A percentile compares a stretch with the other conserved stretches of the same genome.
phyloP scores from a whole-genome alignment of 164 flowering plant species.

The Echeveria elegans region DNA sequence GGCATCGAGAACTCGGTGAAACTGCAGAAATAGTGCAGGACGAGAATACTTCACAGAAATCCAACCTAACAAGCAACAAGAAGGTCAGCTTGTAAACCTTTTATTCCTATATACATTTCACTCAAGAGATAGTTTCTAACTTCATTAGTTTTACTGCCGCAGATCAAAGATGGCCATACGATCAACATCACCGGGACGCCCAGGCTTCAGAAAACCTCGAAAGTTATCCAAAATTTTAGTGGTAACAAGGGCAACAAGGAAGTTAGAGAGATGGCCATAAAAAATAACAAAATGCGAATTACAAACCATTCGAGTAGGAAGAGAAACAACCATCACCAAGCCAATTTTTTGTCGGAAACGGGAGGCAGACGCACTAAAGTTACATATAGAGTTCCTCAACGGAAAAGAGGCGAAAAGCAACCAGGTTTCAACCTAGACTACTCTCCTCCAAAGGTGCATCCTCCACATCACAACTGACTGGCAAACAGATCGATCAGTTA shows the following conservation, averaged over 20 bases:
- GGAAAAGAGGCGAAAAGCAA: slow-evolving; percentile 15
- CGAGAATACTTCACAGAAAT: not conserved
- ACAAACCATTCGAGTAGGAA: not conserved
- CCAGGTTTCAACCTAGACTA: slow-evolving; percentile 43
- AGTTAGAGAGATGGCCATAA: not conserved
- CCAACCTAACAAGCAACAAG: not conserved
- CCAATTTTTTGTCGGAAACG: not conserved
- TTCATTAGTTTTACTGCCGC: not conserved
- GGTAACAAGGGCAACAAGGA: not conserved
- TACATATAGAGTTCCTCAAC: slow-evolving; percentile 30
- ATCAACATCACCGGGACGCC: not conserved
- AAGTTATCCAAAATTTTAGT: not conserved
- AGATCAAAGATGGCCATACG: not conserved
- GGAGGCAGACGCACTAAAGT: slow-evolving; percentile 9
- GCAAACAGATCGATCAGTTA: not conserved
- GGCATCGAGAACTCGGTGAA: not conserved
- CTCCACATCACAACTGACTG: slow-evolving; percentile 57
- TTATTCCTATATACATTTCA: not conserved
- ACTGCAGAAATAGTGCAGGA: not conserved
- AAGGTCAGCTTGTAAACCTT: not conserved
- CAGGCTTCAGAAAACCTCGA: not conserved
- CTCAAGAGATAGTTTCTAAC: not conserved
- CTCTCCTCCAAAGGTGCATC: slow-evolving; percentile 55
- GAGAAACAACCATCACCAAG: not conserved
- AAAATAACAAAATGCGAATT: not conserved